phyloP scores from a whole-genome alignment of 306 rosid genomes.

The Abrus precatorius region DNA sequence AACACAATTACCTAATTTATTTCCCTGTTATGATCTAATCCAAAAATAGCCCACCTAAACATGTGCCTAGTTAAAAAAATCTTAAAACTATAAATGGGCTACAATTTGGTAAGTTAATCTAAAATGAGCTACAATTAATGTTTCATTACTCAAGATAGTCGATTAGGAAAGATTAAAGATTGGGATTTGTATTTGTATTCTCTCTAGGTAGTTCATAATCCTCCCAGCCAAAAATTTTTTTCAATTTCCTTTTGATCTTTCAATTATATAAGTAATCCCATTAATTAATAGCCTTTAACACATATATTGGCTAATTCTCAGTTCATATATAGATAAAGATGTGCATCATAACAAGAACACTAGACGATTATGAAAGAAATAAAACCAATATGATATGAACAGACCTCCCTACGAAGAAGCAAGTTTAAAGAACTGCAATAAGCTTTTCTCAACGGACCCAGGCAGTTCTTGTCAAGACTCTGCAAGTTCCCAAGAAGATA shows the following conservation, averaged over 20 bases:
- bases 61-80: background rate
- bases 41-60: slow-evolving; percentile 8
- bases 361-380: slow-evolving; percentile 42
- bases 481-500: slow-evolving; percentile 55
- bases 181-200: background rate
- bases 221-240: background rate
- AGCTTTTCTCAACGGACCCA: slow-evolving; percentile 94
- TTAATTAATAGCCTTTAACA: slow-evolving; percentile 13
- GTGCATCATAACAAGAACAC: slow-evolving; percentile 24
- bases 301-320: slow-evolving; percentile 8
- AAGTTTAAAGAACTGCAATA: slow-evolving; percentile 96
- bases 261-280: slow-evolving; percentile 18
- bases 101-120: background rate
- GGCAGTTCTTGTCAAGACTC: slow-evolving; percentile 97
- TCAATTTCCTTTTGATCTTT: background rate
- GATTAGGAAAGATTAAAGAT: slow-evolving; percentile 1
- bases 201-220: background rate
- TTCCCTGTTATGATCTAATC: background rate
- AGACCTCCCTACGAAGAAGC: slow-evolving; percentile 98
- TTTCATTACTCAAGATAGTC: slow-evolving; percentile 25
- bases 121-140: slow-evolving; percentile 20
- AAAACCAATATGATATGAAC: slow-evolving; percentile 39
- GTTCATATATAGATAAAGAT: slow-evolving; percentile 16
- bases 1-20: background rate
- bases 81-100: slow-evolving; percentile 19